These are phyloP conservation scores for Lobosporangium transversale DNA, from an alignment of 192 early-diverging fungal species.

Conservation along the genomic window DNA sequence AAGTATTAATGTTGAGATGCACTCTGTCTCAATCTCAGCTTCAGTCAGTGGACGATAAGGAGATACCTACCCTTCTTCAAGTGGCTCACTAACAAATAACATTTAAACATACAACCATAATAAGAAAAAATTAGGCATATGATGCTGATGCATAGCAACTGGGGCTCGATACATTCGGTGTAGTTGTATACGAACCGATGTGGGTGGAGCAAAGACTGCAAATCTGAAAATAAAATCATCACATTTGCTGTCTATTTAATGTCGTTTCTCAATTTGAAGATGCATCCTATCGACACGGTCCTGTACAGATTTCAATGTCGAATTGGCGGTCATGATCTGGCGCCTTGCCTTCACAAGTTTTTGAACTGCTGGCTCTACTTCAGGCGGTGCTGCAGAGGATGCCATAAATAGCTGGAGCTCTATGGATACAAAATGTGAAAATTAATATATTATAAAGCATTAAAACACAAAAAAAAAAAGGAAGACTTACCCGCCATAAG, in stretches of 20 bases:
- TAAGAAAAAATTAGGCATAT: too few species aligned
- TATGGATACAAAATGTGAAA: conserved; percentile 16
- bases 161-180: too few species aligned
- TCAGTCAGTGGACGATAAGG: too few species aligned
- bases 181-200: too few species aligned
- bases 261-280: conserved; percentile 34
- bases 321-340: conserved; percentile 56
- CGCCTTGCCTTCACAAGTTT: conserved; percentile 60
- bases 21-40: too few species aligned
- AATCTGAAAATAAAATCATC: background rate
- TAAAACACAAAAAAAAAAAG: background rate
- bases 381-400: conserved; percentile 57
- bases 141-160: too few species aligned
- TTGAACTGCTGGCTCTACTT: conserved; percentile 60
- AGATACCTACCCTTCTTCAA: too few species aligned
- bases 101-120: too few species aligned
- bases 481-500: conserved; percentile 58
- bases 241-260: conserved; percentile 9
- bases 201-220: too few species aligned
- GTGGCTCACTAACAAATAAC: too few species aligned
- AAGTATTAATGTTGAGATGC: too few species aligned
- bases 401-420: conserved; percentile 63
- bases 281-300: conserved; percentile 58
- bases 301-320: conserved; percentile 56
- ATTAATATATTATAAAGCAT: background rate